phyloP scores from a whole-genome alignment of 2,329 filamentous ascomycete species.

The Pyrenochaeta sp. region DNA sequence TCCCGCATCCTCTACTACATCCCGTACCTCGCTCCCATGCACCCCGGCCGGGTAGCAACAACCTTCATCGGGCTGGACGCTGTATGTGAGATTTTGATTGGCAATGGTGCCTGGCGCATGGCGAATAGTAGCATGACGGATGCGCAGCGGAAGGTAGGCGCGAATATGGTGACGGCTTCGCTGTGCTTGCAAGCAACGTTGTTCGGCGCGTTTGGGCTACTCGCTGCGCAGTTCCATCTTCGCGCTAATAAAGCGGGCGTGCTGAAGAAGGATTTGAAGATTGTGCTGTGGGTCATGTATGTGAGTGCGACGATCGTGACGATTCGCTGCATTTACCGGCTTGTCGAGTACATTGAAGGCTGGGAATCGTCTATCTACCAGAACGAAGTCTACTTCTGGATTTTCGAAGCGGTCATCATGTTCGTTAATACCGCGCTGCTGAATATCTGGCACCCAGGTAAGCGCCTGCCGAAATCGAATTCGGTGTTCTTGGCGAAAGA shows the following conservation, averaged over 20 bases:
- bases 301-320: slow-evolving; percentile 58
- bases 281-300: slow-evolving; percentile 58
- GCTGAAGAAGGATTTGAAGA: slow-evolving; percentile 54
- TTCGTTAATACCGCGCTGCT: slow-evolving; percentile 60
- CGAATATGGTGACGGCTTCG: slow-evolving; percentile 58
- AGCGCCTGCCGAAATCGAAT: slow-evolving; percentile 58
- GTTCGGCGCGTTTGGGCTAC: slow-evolving; percentile 58
- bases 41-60: slow-evolving; percentile 67
- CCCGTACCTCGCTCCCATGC: slow-evolving; percentile 66
- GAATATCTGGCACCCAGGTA: slow-evolving; percentile 62
- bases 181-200: slow-evolving; percentile 61
- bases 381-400: slow-evolving; percentile 63
- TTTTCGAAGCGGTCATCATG: slow-evolving; percentile 64
- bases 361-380: slow-evolving; percentile 49
- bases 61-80: slow-evolving; percentile 63
- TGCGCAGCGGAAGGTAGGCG: slow-evolving; percentile 52
- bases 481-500: slow-evolving; percentile 61
- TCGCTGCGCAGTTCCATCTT: slow-evolving; percentile 58
- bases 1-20: slow-evolving; percentile 68
- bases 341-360: slow-evolving; percentile 59
- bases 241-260: slow-evolving; percentile 52
- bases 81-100: slow-evolving; percentile 61
- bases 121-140: slow-evolving; percentile 51
- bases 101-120: slow-evolving; percentile 59
- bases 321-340: slow-evolving; percentile 61